phyloP scores from a whole-genome alignment of 1,139 yeast genomes.

The Wickerhamomyces sp. region DNA sequence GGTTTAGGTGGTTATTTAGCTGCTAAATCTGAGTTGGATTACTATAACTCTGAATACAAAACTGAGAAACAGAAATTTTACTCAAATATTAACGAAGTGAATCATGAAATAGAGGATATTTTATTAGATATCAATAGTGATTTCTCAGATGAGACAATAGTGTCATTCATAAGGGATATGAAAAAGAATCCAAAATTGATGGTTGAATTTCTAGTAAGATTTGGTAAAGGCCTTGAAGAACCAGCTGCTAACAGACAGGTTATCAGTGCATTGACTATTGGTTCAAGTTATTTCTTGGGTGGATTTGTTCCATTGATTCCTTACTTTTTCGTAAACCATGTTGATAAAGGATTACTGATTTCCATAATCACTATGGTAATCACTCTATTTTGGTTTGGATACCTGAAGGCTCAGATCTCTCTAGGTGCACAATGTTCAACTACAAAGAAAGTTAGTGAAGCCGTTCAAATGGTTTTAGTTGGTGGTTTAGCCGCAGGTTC shows the following conservation, averaged over 20 bases:
- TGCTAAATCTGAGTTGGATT: constrained; percentile 74
- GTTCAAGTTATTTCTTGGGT: constrained; percentile 70
- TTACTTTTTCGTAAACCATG: constrained; percentile 70
- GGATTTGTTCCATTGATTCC: constrained; percentile 77
- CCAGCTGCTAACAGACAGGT: constrained; percentile 80
- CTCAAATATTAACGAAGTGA: constrained; percentile 54
- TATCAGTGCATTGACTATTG: constrained; percentile 72
- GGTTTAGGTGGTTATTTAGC: constrained; percentile 82
- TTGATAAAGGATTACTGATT: constrained; percentile 68
- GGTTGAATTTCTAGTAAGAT: constrained; percentile 73
- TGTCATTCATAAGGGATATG: constrained; percentile 63
- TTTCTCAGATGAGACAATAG: constrained; percentile 61
- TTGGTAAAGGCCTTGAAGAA: constrained; percentile 75
- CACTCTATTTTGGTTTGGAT: constrained; percentile 86
- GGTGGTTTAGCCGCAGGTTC: constrained; percentile 97
- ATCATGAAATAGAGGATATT: constrained; percentile 71
- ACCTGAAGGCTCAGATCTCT: constrained; percentile 75
- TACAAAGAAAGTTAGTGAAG: constrained; percentile 64
- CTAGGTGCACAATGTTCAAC: constrained; percentile 73
- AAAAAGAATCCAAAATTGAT: constrained; percentile 62
- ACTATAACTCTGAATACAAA: constrained; percentile 64
- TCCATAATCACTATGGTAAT: constrained; percentile 80
- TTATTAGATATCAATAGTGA: constrained; percentile 52
- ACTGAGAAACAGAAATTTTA: constrained; percentile 66
- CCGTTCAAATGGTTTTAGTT: constrained; percentile 84